Base-by-base conservation (phyloP, 2,329 filamentous ascomycete genomes). In the Sclerotinia minor region DNA sequence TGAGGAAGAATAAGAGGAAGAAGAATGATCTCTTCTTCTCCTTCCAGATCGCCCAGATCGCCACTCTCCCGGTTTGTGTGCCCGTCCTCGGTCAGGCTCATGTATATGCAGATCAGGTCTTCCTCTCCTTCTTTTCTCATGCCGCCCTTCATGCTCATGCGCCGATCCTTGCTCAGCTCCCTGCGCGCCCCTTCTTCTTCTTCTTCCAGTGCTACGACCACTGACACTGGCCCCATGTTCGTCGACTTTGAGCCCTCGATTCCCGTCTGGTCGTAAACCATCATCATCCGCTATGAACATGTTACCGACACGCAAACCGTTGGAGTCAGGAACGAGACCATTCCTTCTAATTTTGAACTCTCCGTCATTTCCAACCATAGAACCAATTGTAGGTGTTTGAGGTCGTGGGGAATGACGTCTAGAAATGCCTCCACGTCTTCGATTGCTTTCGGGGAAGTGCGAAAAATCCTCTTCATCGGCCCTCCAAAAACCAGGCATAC, bases 401-500 rank as follows among this genome's bases (percentile, higher is more conserved):
- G 65, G 8, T 24, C 15, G 11, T 47, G 47, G 19, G n/a, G 35
- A 49, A 35, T 24, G 55, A 61, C 38, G 21, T 32, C 24, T 19
- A 50, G 24, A 41, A 64, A 67, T 61, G 59, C 47, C 26, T 61
- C 55, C 50, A 35, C 26, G 9, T 21, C 17, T 44, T 47, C 29
- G 41, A 19, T 54, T 47, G 13, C n/a, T 44, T 32, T n/a, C n/a
- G 17, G 5, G 24, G 11, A 44, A 44, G 13, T 47, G 45, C 5
- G 58, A 7, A 29, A 13, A 13, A n/a, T 75, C 70, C 47, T 71
- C 69, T 21, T 72, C 72, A 65, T 29, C 84, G 69, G 9, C 77
- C 79, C 32, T 82, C 81, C 68, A 85, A 79, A 26, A 81, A 78
- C 66, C 86, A 72, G 15, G 83, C 80, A 66, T 79, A 11, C 35